Percentiles rank a stretch among this genome's conserved stretches.
Conservation (phyloP, 179 eudicot genomes). For the Corrigiola litoralis region DNA sequence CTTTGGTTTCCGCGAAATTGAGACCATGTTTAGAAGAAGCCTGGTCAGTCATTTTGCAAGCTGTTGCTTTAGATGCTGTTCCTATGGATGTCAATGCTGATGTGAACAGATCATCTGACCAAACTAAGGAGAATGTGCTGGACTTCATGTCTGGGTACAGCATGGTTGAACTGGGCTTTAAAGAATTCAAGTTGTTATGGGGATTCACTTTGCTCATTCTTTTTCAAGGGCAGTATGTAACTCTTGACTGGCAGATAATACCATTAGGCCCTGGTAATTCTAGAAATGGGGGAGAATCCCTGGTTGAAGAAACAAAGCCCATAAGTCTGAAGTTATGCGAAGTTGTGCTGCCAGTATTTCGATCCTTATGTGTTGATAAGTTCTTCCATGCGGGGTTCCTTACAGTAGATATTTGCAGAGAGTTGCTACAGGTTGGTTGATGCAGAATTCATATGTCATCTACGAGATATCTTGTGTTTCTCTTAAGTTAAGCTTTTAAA, state of each 20-base stretch:
- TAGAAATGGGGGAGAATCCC: conserved; percentile 41
- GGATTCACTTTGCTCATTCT: conserved; percentile 75
- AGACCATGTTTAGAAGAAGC: conserved; percentile 77
- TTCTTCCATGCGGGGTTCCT: conserved; percentile 67
- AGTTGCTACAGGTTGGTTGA: conserved; percentile 72
- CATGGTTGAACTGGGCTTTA: conserved; percentile 70
- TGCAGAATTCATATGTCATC: conserved; percentile 2
- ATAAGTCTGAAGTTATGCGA: conserved; percentile 46
- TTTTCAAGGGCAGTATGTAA: conserved; percentile 67
- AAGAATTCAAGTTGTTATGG: conserved; percentile 87
- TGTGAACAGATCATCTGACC: conserved; percentile 31
- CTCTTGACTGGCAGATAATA: conserved; percentile 40
- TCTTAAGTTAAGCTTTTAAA: background rate
- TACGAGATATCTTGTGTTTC: background rate
- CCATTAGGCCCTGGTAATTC: conserved; percentile 40
- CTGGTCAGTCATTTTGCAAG: conserved; percentile 95
- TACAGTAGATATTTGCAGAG: conserved; percentile 65
- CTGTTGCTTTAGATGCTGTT: conserved; percentile 87
- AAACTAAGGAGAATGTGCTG: conserved; percentile 29
- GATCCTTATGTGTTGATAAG: conserved; percentile 56
- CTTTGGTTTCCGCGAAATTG: conserved; percentile 67
- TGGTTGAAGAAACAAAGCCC: conserved; percentile 41
- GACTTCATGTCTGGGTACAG: conserved; percentile 72
- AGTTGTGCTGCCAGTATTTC: conserved; percentile 70
- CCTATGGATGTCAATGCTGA: conserved; percentile 42